Conservation (phyloP, 2,329 filamentous ascomycete genomes). For the Fusarium citri region DNA sequence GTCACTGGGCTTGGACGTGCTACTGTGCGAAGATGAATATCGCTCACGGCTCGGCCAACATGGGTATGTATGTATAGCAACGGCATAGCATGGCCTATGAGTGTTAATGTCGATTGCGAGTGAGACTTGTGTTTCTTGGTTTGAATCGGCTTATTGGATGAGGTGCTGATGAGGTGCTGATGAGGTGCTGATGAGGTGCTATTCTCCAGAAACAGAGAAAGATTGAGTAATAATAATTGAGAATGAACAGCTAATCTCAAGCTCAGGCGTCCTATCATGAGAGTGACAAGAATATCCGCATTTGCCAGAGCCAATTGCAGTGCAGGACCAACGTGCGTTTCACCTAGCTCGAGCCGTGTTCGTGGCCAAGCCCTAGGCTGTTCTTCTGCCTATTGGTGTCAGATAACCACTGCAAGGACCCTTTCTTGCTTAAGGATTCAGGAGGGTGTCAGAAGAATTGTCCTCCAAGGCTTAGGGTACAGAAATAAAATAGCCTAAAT, state of each 20-base stretch:
- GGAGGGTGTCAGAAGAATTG: too few species aligned
- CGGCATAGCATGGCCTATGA: background rate
- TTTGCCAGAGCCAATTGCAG: conserved; percentile 16
- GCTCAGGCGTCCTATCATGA: conserved; percentile 10
- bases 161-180: background rate
- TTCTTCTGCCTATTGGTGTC: conserved; percentile 18
- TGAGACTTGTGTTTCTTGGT: conserved; percentile 15
- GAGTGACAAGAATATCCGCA: conserved; percentile 4
- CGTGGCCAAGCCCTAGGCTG: conserved; percentile 26
- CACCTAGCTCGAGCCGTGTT: conserved; percentile 20
- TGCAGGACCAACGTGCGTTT: conserved; percentile 24
- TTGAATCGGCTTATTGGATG: conserved; percentile 8
- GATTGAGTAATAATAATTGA: background rate
- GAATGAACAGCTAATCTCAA: background rate
- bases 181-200: background rate
- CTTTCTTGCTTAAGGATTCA: conserved; percentile 15
- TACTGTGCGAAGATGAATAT: conserved; percentile 31
- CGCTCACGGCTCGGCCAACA: conserved; percentile 37
- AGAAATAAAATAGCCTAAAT: too few species aligned
- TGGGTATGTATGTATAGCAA: background rate
- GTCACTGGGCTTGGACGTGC: conserved; percentile 5
- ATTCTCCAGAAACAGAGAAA: background rate
- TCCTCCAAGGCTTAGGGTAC: too few species aligned
- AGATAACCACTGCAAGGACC: conserved; percentile 17
- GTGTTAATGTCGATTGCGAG: background rate